A percentile compares a stretch with the other conserved stretches of the same genome.
Evolutionary conservation across 2,329 filamentous ascomycete species (phyloP).

Genomic region (Chaetomium sp.): DNA sequence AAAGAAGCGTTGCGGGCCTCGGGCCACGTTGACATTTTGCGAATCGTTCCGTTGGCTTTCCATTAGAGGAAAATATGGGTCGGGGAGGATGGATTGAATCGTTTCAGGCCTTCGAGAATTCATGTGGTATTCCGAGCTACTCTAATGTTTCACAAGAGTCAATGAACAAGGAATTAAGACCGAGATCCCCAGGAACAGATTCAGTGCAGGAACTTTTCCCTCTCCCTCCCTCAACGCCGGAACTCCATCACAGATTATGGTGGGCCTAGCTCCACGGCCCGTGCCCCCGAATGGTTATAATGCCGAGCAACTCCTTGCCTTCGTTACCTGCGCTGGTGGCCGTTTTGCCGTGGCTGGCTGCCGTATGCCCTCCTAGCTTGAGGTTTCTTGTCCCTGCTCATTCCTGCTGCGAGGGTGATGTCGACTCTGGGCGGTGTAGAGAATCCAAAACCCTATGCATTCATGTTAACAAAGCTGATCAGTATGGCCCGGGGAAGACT

Average conservation of each 20-base stretch:
- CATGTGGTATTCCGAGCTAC: no score
- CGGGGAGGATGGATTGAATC: no score
- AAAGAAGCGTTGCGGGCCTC: no score
- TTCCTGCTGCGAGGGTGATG: constrained; percentile 68
- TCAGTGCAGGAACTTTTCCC: neutral
- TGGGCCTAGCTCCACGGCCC: neutral
- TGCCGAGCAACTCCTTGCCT: neutral
- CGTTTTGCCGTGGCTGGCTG: constrained; percentile 48
- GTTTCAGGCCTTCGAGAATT: no score
- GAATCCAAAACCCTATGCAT: constrained; percentile 63
- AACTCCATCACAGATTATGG: constrained; percentile 3
- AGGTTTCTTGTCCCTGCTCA: constrained; percentile 66
- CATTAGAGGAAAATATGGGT: no score
- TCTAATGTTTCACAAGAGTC: no score
- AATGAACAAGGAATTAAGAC: no score
- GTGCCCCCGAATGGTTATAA: no score
- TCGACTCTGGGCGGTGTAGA: constrained; percentile 70
- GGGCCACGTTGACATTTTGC: no score
- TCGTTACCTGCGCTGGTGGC: neutral
- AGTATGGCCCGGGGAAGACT: neutral
- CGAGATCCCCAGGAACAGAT: no score
- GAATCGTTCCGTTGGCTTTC: no score
- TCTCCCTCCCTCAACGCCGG: constrained; percentile 1
- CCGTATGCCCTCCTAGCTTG: constrained; percentile 64
- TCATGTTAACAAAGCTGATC: constrained; percentile 4